Evolutionary conservation across 192 early-diverging fungal genomes (phyloP), one percentile per base, ranked within the genome.

Genomic region (Coemansia sp.): DNA sequence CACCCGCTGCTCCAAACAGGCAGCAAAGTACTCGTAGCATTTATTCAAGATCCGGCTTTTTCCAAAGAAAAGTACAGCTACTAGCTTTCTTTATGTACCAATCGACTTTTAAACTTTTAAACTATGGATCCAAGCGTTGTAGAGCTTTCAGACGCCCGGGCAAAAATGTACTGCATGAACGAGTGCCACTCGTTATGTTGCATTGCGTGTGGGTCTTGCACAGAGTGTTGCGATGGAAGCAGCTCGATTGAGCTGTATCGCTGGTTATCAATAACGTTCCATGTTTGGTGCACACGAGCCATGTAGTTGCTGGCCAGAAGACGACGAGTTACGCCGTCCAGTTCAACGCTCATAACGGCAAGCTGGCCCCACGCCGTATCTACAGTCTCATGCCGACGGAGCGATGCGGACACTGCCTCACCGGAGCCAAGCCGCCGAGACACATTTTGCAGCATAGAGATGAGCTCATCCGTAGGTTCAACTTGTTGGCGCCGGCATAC

Each of bases 1-100:
- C 97, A 99, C 67, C 97, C 97, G 71, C 79, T 99, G 59, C 82
- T 99, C 36, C 97, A 99, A 84, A 97, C 94, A 7, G 97, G 97
- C 57, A 95, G 93, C 62, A 95, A 96, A 64, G 90, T 95, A 2
- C 79, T 97, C 47, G 88, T 88, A 38, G 88, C 94, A 4, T 97
- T 98, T 72, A 92, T 98, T 64, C 94, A 98, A 83, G 93, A 94
- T 72, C 91, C 92, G 21, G 89, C 88, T 60, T 94, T 94, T 72
- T 83, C 84, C 62, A 86, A 85, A 60, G 91, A 94, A 40, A 85
- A 78, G 37, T 94, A 94, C 68, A 62, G 61, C 56, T 46, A 57
- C 17, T 58, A 12, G 7, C 44, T 36, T n/a, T 37, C 34, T 68
- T n/a, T 34, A 21, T 46, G 5, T 34, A 44, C 42, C 31, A 22